Base-by-base conservation (phyloP, 306 rosid species). In the Sphenostylis stenocarpa region DNA sequence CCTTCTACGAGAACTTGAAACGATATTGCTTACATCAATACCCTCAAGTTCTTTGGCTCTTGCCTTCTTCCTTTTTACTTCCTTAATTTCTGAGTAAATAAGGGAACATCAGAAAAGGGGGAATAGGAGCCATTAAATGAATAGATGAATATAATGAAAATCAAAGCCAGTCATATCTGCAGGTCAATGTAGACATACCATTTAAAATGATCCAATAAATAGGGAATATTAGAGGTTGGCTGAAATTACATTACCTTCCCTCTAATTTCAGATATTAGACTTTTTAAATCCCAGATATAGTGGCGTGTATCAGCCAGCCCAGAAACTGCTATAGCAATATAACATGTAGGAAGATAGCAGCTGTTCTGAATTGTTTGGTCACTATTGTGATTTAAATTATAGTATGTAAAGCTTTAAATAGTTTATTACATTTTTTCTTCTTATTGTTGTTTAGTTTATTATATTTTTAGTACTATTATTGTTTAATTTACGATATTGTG, bases 31-130 rank as follows among this genome's bases (percentile, higher is more conserved):
- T 76, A 72, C 21, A 83, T 95, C 98, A 82, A 95, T 95, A 78
- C 98, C 98, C 86, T 95, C 97, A 43, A 95, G 97, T 77, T 92
- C 97, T 86, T 86, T 95, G 48, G 95, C 98, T 81, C 95, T 86
- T 17, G 83, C 97, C 86, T 95, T 95, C 80, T 83, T 90, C 92
- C 88, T 86, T 83, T 67, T 92, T 31, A 89, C 83, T 24, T 92
- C 95, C 88, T 94, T 94, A 80, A 94, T 90, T 85, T 92, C 98
- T 94, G 81, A 57, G 20, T 76, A 86, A 44, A 82, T 38, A 73
- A 79, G 64, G 31, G 23, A 63, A 14, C 52, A 49, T 10, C 4
- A 65, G 14, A 72, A 49, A 41, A 39, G 17, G 55, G 38, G 6
- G 39, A 48, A 63, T 6, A 57, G 24, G 14, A 65, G 36, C 3